Evolutionary conservation across 352 stramenopile genomes (phyloP), one percentile per base, ranked within the genome.

Genomic region (Phytopythium vexans): DNA sequence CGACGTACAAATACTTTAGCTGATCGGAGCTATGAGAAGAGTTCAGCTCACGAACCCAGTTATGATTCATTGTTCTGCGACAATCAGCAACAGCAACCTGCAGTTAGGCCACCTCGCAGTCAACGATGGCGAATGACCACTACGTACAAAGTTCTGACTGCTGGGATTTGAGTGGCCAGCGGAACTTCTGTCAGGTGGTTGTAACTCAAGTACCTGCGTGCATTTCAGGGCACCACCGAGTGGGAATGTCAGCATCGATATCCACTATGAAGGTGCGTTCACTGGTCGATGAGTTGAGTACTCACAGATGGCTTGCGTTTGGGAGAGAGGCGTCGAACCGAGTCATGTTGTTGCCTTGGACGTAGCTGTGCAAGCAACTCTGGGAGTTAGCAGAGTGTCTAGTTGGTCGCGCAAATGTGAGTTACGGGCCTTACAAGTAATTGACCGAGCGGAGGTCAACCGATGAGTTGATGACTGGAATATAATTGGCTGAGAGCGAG

Each of bases 341-440:
- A 27, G 39, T 15, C 8, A 43, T 12, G 11, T 43, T n/a, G 39
- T 43, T 43, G n/a, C 39, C 39, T 43, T 43, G 39, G 6, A 43
- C 6, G 21, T 43, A 43, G n/a, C 39, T 43, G 39, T 15, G 38
- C 21, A 27, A 10, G 11, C 6, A 8, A 43, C 21, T 12, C 11
- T n/a, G 39, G n/a, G 39, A 8, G 39, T 43, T 15, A 43, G 11
- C 6, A 43, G 39, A 15, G 11, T 7, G 11, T 43, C 21, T 12
- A 43, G 11, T 43, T n/a, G 5, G 11, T 6, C n/a, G 21, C 3
- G 39, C 8, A 43, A 12, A 43, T 27, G 39, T 8, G 21, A 7
- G 11, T 43, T 15, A 43, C 21, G 21, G 21, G 21, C 21, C 54
- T 15, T 56, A 66, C 54, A 66, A 49, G 11, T 55, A 39, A 27